Base-by-base conservation (phyloP, 2,329 filamentous ascomycete genomes). In the Exophiala oligosperma region DNA sequence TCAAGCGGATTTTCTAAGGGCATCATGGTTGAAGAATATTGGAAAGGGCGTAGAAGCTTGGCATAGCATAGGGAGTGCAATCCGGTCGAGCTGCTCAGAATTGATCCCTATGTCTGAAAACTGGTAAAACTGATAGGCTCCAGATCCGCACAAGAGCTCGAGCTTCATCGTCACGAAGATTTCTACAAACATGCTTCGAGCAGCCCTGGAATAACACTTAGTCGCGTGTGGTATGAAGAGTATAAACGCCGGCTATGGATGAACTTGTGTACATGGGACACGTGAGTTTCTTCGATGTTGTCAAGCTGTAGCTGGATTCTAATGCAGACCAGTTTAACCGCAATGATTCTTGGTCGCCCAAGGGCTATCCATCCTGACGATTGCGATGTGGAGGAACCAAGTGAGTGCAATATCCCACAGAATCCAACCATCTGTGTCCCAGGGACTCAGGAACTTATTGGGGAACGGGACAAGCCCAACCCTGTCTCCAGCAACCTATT, bases 11-110 rank as follows among this genome's bases (percentile, higher is more conserved):
- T 35, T 38, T 37, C 29, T 51, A 7, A n/a, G 49, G 28, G 35
- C 28, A 37, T 29, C 49, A 11, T 54, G 52, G 52, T 32, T 54
- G 23, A 54, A 54, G 52, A 54, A 54, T n/a, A 12, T 46, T 32
- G 52, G 52, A 23, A 24, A 35, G 24, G 52, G 52, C 4, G 28
- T 32, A 12, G 52, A 54, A 29, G 24, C 52, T 2, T 54, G 52
- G 52, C 43, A 49, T 32, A 47, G 24, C 7, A 12, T 49, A 11
- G 52, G 52, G 14, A 54, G 48, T 26, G 52, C 52, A 8, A 47
- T 54, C 7, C 11, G 52, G 52, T 54, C 17, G 41, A 28, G 26
- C 17, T 17, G 17, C 17, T 17, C 17, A 17, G 17, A 17, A 17
- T 17, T 17, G 17, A 17, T 17, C 17, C 17, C 17, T 17, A 17